Base-by-base conservation (phyloP, 306 rosid genomes). In the Trichosanthes cucumerina region DNA sequence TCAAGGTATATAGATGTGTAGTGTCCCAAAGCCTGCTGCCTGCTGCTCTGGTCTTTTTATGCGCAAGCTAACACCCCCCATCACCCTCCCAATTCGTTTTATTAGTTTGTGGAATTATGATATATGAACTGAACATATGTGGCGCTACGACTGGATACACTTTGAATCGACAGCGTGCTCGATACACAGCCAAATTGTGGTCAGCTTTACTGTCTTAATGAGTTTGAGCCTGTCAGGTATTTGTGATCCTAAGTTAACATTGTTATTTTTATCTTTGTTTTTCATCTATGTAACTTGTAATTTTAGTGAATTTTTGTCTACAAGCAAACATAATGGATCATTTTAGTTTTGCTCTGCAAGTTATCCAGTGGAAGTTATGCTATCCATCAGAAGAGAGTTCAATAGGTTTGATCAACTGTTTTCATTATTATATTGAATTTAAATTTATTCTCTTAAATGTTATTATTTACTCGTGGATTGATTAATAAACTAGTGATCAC, bases 11-110 rank as follows among this genome's bases (percentile, higher is more conserved):
- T 79, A 75, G 80, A 78, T 80, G 59, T 68, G 26, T 73, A 79
- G 81, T 53, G 71, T 69, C 14, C 21, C 21, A 74, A 71, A 81
- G 54, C 80, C 59, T 68, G 21, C 78, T 60, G 78, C 75, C 78
- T 60, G 78, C 75, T 43, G 64, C 79, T 79, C 75, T 83, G 19
- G 31, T 80, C 81, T 78, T 31, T 31, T 81, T 77, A 81, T 59
- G 77, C 59, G 10, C 59, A 49, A 73, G 60, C 77, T 73, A 73
- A 73, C 59, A 12, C 19, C 18, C 41, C 43, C 26, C 13, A 3
- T 7, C 77, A 60, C 58, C 2, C 18, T 14, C 26, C 19, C 49
- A 43, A 47, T 72, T 72, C 28, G 43, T 72, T 49, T 44, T 47
- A 26, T 72, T 72, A 24, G 54, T 41, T 69, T 12, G 33, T 69